Base-by-base conservation (phyloP, 2,329 filamentous ascomycete species). In the Fusarium succisae region DNA sequence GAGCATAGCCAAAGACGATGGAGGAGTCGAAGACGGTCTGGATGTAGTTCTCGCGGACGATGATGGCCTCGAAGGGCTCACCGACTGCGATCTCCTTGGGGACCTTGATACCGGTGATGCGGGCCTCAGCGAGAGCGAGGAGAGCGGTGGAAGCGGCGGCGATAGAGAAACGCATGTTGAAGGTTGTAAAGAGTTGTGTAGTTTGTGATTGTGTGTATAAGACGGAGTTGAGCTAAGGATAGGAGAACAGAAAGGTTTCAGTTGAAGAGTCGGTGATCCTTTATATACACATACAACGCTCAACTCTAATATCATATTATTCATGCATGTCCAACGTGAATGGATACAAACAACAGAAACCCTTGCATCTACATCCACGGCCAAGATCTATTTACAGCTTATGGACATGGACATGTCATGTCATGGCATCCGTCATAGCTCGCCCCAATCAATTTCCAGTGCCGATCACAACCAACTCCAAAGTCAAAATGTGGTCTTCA, bases 21-120 rank as follows among this genome's bases (percentile, higher is more conserved):
- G 84, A 80, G 8, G 87, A 78, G 66, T 87, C 85, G 73, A 81
- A 77, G 44, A 86, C 83, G 61, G 75, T 60, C 78, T 87, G 85
- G 77, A 85, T 83, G 80, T 86, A 86, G 80, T 81, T 81, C 54
- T 83, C 78, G 37, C 81, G 83, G 44, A 81, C 51, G 66, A 87
- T 81, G 43, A 81, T 79, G 71, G 84, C 78, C 28, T 80, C 79
- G 76, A 85, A 83, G 32, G 79, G 76, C 56, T 81, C 76, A 56
- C 83, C 83, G 8, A 82, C 78, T 53, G 79, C 79, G 67, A 87
- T 81, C 48, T 80, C 83, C 26, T 79, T 69, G 17, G 86, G 86
- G 22, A 83, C 80, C 24, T 81, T 77, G 77, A 87, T 82, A 76
- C 84, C 84, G 62, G 73, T 74, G 69, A 87, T 85, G 69, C 84